A percentile compares a stretch with the other conserved stretches of the same genome.
Conservation (phyloP, 129 eudicot species). For the Rutidosis leptorrhynchoides region DNA sequence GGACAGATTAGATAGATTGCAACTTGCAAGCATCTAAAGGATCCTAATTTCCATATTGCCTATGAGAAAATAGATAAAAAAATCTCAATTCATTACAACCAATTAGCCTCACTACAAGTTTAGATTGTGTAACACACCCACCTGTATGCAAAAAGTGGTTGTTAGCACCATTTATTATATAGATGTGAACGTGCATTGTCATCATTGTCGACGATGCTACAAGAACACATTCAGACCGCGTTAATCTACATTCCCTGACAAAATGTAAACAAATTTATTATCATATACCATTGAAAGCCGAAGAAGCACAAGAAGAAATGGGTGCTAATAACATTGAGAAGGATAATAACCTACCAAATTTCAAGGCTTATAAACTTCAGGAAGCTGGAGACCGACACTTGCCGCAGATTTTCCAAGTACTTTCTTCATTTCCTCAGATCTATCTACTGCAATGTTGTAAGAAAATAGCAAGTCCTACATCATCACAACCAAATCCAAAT, state of each 20-base stretch:
- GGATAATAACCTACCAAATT: constrained; percentile 21
- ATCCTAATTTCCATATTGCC: background rate
- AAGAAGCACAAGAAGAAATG: background rate
- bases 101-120: constrained; percentile 2
- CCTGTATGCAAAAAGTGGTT: background rate
- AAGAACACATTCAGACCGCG: background rate
- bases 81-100: constrained; percentile 9
- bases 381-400: constrained; percentile 94
- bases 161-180: constrained; percentile 8
- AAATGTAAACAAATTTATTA: background rate
- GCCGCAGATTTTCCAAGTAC: constrained; percentile 89
- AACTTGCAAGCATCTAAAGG: too few relatives aligned
- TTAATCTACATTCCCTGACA: constrained; percentile 11
- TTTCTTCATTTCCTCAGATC: constrained; percentile 81
- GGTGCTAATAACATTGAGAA: background rate
- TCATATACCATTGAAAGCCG: background rate
- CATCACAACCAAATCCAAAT: too few relatives aligned
- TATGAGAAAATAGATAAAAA: constrained; percentile 12
- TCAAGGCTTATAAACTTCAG: constrained; percentile 74
- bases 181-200: constrained; percentile 6
- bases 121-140: too few relatives aligned
- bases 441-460: constrained; percentile 93
- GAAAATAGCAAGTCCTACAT: constrained; percentile 88
- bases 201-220: constrained; percentile 4
- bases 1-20: too few relatives aligned